phyloP scores from a whole-genome alignment of 2,329 filamentous ascomycete species.

The Aspergillus sp. region DNA sequence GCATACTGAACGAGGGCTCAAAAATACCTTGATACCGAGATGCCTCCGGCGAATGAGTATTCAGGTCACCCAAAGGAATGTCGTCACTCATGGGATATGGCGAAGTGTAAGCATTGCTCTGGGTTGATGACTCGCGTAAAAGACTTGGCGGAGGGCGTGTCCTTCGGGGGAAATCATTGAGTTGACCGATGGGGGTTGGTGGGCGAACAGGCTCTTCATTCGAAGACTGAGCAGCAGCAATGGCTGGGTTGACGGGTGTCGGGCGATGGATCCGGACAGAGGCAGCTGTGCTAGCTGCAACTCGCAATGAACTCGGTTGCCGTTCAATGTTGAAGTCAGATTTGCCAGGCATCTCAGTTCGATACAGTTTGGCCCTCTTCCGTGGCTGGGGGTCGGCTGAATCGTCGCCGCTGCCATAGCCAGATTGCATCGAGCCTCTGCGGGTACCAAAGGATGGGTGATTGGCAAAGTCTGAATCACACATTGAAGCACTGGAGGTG shows the following conservation, averaged over 20 bases:
- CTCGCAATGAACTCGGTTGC: conserved; percentile 73
- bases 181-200: conserved; percentile 40
- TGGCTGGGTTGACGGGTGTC: conserved; percentile 44
- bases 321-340: conserved; percentile 63
- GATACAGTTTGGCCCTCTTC: conserved; percentile 76
- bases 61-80: conserved; percentile 37
- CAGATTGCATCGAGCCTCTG: conserved; percentile 42
- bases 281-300: conserved; percentile 85
- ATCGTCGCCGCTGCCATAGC: conserved; percentile 72
- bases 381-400: conserved; percentile 55
- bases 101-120: conserved; percentile 32
- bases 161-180: conserved; percentile 25
- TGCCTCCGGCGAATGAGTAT: conserved; percentile 47
- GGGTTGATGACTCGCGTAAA: conserved; percentile 58
- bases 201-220: conserved; percentile 43
- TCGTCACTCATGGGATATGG: conserved; percentile 37
- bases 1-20: conserved; percentile 74
- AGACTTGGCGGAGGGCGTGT: conserved; percentile 44
- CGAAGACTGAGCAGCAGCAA: conserved; percentile 24
- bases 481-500: conserved; percentile 56
- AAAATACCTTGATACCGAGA: conserved; percentile 46
- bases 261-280: conserved; percentile 83
- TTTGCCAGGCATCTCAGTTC: conserved; percentile 67
- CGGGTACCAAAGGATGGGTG: conserved; percentile 20
- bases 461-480: conserved; percentile 27